Evolutionary conservation across 306 rosid species (phyloP), one percentile per base, ranked within the genome.

Genomic region (Inga leiocalycina): DNA sequence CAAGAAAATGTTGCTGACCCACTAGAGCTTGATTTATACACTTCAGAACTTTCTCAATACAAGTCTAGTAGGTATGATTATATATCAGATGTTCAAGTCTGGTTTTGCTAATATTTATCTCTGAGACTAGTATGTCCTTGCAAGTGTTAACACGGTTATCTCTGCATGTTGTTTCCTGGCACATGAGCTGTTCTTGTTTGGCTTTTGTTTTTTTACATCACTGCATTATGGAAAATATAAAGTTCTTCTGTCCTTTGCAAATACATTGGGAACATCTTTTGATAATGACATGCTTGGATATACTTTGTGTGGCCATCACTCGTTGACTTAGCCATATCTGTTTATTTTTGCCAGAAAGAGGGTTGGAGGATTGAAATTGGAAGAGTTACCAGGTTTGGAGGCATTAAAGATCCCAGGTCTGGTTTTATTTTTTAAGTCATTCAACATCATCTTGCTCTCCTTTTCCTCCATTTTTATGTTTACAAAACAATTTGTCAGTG

Each of bases 291-390:
- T 78, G 51, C 75, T 35, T 51, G 74, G 51, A 54, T 78, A 57
- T 44, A 37, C 52, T 46, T 37, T 74, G 77, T 46, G 27, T 27
- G 78, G 67, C 80, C 34, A 61, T 76, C 72, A 83, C 77, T 75
- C 7, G 46, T 75, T 76, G 79, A 49, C 76, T 74, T 78, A 49
- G 41, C 52, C 81, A 78, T 34, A 39, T 77, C 65, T 83, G 66
- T 74, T 76, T 46, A 74, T 81, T 84, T 90, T 76, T 85, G 57
- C 82, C 74, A 96, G 99, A 87, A 96, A 96, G 87, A 92, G 81
- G 84, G 98, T 96, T 77, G 99, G 98, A 78, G 99, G 99, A 76
- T 81, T 96, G 86, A 96, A 93, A 79, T 83, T 96, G 88, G 99
- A 93, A 83, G 99, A 93, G 64, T 73, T 96, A 87, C 98, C 99